These are phyloP conservation scores for Mycosphaerella arachidis DNA, from an alignment of 2,329 filamentous ascomycete genomes.

Conservation along the genomic window DNA sequence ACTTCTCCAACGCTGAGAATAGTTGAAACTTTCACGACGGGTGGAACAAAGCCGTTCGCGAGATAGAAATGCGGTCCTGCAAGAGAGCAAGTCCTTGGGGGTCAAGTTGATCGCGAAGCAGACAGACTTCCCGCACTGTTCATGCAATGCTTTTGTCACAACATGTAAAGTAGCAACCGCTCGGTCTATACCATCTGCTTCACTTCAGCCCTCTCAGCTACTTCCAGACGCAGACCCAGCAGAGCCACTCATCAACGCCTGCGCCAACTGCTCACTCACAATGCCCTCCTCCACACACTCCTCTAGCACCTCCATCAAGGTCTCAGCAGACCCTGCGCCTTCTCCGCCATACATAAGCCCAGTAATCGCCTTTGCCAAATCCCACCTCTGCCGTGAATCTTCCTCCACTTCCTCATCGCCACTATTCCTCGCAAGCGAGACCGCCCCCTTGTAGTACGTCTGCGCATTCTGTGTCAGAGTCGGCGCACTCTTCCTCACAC, in stretches of 20 bases:
- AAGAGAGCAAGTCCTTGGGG: too few species aligned
- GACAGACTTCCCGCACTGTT: neutral
- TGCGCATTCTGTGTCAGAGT: constrained; percentile 53
- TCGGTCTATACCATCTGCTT: neutral
- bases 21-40: too few species aligned
- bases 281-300: constrained; percentile 53
- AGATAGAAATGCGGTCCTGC: neutral
- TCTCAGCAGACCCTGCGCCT: constrained; percentile 37
- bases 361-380: constrained; percentile 38
- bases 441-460: constrained; percentile 54
- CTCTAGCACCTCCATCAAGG: constrained; percentile 42
- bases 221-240: neutral
- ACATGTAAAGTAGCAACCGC: neutral
- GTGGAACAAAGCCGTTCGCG: neutral
- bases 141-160: neutral
- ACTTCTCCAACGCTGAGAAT: too few species aligned
- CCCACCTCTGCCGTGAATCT: constrained; percentile 36
- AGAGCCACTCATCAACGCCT: neutral
- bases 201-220: neutral
- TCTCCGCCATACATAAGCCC: constrained; percentile 34
- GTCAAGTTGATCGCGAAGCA: too few species aligned
- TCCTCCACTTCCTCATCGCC: constrained; percentile 35
- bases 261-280: constrained; percentile 29
- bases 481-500: constrained; percentile 40
- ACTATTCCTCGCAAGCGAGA: constrained; percentile 23